These are phyloP conservation scores for Penicillium janthinellum DNA, from an alignment of 2,329 filamentous ascomycete species.

Conservation along the genomic window DNA sequence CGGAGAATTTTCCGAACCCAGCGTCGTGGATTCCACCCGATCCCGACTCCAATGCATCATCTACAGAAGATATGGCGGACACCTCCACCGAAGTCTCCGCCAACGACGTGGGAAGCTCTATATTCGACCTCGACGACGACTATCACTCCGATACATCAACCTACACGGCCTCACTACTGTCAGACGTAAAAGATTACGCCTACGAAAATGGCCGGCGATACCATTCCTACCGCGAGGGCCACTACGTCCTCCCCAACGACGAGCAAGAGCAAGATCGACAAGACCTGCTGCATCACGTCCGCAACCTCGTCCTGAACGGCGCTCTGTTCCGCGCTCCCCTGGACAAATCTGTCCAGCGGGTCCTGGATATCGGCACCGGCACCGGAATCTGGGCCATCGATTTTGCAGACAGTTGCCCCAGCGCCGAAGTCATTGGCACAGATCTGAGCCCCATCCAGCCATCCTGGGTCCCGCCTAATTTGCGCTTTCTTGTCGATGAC, in stretches of 20 bases:
- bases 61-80: constrained; percentile 12
- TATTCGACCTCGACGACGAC: constrained; percentile 22
- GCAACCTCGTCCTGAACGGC: constrained; percentile 39
- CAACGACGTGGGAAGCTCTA: constrained; percentile 12
- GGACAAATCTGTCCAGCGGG: constrained; percentile 27
- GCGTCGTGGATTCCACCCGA: not conserved
- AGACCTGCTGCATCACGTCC: constrained; percentile 41
- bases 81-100: constrained; percentile 15
- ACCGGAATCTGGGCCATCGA: constrained; percentile 41
- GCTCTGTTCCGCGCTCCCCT: constrained; percentile 43
- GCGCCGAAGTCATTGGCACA: constrained; percentile 48
- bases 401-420: constrained; percentile 39
- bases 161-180: constrained; percentile 26
- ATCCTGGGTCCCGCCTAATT: constrained; percentile 41
- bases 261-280: constrained; percentile 39
- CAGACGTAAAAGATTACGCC: constrained; percentile 24
- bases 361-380: constrained; percentile 46
- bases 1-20: not conserved
- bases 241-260: constrained; percentile 40
- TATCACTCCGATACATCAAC: constrained; percentile 24
- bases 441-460: constrained; percentile 50
- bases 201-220: constrained; percentile 34
- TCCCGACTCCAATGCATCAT: not conserved
- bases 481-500: constrained; percentile 39
- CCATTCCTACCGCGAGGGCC: constrained; percentile 32